A percentile compares a stretch with the other conserved stretches of the same genome.
These are phyloP conservation scores for Cylindrodendrum hubeiense DNA, from an alignment of 2,329 filamentous ascomycete genomes.

Conservation along the genomic window DNA sequence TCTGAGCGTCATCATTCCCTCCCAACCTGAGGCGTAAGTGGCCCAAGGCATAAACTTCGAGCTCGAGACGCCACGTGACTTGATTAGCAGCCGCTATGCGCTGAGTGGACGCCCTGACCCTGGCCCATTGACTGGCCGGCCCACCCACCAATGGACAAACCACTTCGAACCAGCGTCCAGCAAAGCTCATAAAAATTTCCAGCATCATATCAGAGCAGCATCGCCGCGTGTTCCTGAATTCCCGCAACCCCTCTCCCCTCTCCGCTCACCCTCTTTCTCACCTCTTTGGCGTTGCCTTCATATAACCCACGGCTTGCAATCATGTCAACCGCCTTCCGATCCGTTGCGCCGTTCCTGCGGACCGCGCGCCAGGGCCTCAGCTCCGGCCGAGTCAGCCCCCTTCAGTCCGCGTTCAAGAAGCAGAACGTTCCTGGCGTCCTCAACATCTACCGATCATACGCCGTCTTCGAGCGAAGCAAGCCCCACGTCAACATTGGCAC, in stretches of 20 bases:
- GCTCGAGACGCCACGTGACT: conserved; percentile 39
- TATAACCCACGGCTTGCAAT: conserved; percentile 53
- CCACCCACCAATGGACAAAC: conserved; percentile 34
- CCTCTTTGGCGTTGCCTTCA: conserved; percentile 42
- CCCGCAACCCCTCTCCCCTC: conserved; percentile 29
- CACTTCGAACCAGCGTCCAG: conserved; percentile 30
- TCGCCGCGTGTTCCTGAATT: conserved; percentile 39
- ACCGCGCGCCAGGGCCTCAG: conserved; percentile 82
- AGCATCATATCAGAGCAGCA: conserved; percentile 43
- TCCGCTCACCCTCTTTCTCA: conserved; percentile 40
- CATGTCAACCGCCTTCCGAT: conserved; percentile 87
- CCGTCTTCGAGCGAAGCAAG: conserved; percentile 88
- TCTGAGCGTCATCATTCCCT: background rate
- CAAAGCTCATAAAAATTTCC: conserved; percentile 54
- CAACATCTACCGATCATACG: conserved; percentile 75
- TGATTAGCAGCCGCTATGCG: conserved; percentile 17
- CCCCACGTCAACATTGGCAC: conserved; percentile 99
- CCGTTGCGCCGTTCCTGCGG: conserved; percentile 83
- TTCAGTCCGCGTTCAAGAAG: conserved; percentile 76
- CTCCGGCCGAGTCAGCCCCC: conserved; percentile 78
- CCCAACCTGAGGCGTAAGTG: background rate
- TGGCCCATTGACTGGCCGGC: conserved; percentile 25
- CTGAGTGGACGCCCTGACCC: conserved; percentile 37
- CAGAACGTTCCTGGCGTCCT: conserved; percentile 74
- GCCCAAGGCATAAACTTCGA: no score